Evolutionary conservation across 140 eudicot species (phyloP).

Genomic region (Flaveria floridana): DNA sequence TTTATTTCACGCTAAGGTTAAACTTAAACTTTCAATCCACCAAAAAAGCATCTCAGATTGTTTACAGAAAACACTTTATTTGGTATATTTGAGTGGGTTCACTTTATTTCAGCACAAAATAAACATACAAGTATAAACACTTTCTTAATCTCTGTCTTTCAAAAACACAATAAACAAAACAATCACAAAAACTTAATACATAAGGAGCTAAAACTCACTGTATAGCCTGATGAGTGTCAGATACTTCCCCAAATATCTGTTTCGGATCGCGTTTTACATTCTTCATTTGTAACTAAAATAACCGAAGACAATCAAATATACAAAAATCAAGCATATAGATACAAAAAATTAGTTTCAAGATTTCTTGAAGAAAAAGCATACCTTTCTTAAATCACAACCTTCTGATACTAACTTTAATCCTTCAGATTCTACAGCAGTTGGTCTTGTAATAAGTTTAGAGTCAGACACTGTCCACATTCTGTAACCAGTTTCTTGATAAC

Average conservation of each 20-base stretch:
- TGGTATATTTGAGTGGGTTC: too few species aligned
- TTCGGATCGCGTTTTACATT: slow-evolving; percentile 62
- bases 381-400: slow-evolving; percentile 72
- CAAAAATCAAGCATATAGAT: background rate
- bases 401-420: slow-evolving; percentile 68
- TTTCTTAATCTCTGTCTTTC: background rate
- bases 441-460: slow-evolving; percentile 64
- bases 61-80: too few species aligned
- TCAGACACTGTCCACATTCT: slow-evolving; percentile 82
- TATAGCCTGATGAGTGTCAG: slow-evolving; percentile 66
- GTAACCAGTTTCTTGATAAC: slow-evolving; percentile 34
- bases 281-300: slow-evolving; percentile 49
- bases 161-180: background rate
- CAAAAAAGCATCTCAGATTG: too few species aligned
- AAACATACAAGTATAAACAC: too few species aligned
- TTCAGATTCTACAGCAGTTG: slow-evolving; percentile 61
- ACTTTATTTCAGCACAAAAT: too few species aligned
- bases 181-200: background rate
- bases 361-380: slow-evolving; percentile 38
- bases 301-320: slow-evolving; percentile 22
- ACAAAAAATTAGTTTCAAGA: slow-evolving; percentile 6
- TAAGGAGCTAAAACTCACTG: slow-evolving; percentile 50
- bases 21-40: too few species aligned
- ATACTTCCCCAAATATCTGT: slow-evolving; percentile 56
- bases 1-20: background rate